Conservation (phyloP, 768 basidiomycete species). For the Psilocybe cubensis region DNA sequence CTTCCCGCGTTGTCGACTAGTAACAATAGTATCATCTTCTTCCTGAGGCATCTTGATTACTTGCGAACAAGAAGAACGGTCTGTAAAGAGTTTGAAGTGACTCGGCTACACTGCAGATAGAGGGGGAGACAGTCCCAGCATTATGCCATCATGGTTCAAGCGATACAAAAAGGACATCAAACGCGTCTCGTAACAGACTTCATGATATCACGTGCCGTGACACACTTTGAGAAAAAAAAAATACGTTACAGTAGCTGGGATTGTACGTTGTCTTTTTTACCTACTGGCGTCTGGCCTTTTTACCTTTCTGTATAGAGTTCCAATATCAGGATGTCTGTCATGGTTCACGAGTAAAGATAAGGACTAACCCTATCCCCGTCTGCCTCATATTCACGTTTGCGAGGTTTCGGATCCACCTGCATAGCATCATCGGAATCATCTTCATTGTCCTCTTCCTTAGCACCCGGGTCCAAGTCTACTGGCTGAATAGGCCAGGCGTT, state of each 20-base stretch:
- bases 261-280: background rate
- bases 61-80: too few relatives aligned
- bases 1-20: background rate
- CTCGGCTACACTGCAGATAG: too few relatives aligned
- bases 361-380: conserved; percentile 13
- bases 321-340: background rate
- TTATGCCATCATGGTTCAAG: too few relatives aligned
- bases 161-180: too few relatives aligned
- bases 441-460: conserved; percentile 9
- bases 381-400: conserved; percentile 15
- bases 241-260: too few relatives aligned
- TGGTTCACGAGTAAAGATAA: background rate
- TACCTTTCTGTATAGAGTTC: background rate
- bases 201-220: too few relatives aligned
- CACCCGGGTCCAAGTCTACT: conserved; percentile 7
- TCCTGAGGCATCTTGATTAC: background rate
- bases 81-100: too few relatives aligned
- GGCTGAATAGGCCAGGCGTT: conserved; percentile 27
- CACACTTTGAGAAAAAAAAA: too few relatives aligned
- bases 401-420: conserved; percentile 22
- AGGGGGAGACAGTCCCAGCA: too few relatives aligned
- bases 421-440: conserved; percentile 14
- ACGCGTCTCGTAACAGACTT: too few relatives aligned
- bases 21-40: background rate
- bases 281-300: background rate